These are phyloP conservation scores for Geosmithia morbida DNA, from an alignment of 2,329 filamentous ascomycete species.

Conservation along the genomic window DNA sequence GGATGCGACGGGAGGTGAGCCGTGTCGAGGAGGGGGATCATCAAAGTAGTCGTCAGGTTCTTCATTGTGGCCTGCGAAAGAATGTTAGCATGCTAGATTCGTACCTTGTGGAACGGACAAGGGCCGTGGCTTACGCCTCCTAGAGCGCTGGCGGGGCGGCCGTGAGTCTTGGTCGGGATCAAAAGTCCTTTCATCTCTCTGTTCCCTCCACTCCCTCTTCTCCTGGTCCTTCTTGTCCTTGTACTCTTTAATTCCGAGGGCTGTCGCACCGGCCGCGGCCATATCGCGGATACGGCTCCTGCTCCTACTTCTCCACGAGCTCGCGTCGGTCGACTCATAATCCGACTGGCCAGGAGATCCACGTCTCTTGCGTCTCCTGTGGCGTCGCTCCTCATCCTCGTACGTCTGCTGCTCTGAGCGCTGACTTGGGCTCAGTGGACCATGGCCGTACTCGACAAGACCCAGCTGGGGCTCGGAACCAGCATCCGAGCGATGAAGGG, in stretches of 20 bases:
- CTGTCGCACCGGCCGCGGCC: conserved; percentile 44
- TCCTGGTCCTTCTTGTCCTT: conserved; percentile 28
- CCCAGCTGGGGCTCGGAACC: conserved; percentile 52
- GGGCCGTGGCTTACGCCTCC: neutral
- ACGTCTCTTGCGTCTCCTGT: conserved; percentile 21
- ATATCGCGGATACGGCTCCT: conserved; percentile 38
- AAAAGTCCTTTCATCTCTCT: conserved; percentile 2
- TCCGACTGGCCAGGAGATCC: conserved; percentile 19
- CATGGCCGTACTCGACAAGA: conserved; percentile 52
- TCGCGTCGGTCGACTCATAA: conserved; percentile 15
- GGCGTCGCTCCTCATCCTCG: conserved; percentile 27
- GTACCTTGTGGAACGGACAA: neutral
- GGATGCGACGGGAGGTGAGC: conserved; percentile 33
- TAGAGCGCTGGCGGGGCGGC: conserved; percentile 6
- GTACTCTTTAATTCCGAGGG: conserved; percentile 48
- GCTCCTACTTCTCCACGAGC: conserved; percentile 28
- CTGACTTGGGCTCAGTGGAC: conserved; percentile 33
- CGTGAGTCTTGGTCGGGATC: conserved; percentile 2
- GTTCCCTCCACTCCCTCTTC: conserved; percentile 2
- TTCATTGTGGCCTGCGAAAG: conserved; percentile 18
- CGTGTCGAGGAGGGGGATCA: conserved; percentile 17
- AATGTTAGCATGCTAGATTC: neutral
- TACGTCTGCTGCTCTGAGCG: conserved; percentile 28
- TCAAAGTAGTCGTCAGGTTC: conserved; percentile 19
- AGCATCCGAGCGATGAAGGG: conserved; percentile 30